These are phyloP conservation scores for Helichrysum umbraculigerum DNA, from an alignment of 129 eudicot species.

Conservation along the genomic window DNA sequence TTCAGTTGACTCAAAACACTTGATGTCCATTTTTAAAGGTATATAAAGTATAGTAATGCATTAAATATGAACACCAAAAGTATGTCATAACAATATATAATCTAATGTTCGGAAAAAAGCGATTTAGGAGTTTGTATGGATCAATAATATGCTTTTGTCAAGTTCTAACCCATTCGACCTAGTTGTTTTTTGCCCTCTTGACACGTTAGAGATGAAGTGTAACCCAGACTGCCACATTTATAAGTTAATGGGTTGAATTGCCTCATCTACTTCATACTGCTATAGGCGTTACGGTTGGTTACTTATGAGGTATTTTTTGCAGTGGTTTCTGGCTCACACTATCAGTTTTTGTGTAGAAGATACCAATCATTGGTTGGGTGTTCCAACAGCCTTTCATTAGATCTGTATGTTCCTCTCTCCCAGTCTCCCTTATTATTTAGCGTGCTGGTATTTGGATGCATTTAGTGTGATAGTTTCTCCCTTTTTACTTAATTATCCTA, in stretches of 20 bases:
- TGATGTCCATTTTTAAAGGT: background rate
- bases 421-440: background rate
- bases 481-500: background rate
- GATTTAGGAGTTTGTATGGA: background rate
- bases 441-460: background rate
- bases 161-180: background rate
- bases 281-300: conserved; percentile 13
- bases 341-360: conserved; percentile 51
- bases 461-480: background rate
- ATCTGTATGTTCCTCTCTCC: conserved; percentile 43
- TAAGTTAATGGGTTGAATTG: background rate
- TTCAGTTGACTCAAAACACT: background rate
- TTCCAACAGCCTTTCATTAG: conserved; percentile 50
- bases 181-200: background rate
- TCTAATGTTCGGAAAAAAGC: background rate
- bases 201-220: background rate
- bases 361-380: conserved; percentile 65
- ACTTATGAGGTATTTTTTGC: conserved; percentile 28
- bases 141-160: background rate
- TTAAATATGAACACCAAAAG: background rate
- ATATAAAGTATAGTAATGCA: background rate
- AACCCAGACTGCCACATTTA: background rate
- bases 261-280: conserved; percentile 10
- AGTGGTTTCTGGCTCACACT: conserved; percentile 68
- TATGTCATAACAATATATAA: background rate